A percentile compares a stretch with the other conserved stretches of the same genome.
These are phyloP conservation scores for Pharus latifolius DNA, from an alignment of 176 grass and related monocot genomes.

Conservation along the genomic window DNA sequence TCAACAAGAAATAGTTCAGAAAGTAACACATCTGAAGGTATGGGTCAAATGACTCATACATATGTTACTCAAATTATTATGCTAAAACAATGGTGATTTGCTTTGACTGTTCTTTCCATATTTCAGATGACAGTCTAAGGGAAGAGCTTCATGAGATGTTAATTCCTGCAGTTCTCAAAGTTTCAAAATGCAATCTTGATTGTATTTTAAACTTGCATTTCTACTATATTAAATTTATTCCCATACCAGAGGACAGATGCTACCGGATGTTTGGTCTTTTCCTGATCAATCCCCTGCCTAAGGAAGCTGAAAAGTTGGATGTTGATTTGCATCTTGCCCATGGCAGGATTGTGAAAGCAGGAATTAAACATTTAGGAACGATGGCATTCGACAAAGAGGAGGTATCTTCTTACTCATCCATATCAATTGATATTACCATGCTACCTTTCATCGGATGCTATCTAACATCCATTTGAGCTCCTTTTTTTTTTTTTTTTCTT, in stretches of 20 bases:
- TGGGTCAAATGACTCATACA: constrained; percentile 1
- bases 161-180: constrained; percentile 56
- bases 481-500: background rate
- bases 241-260: constrained; percentile 61
- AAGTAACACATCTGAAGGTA: constrained; percentile 48
- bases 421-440: constrained; percentile 2
- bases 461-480: constrained; percentile 11
- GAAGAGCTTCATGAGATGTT: constrained; percentile 89
- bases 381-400: constrained; percentile 60
- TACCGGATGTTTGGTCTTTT: constrained; percentile 95
- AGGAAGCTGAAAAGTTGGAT: constrained; percentile 74
- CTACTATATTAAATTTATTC: constrained; percentile 79
- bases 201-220: constrained; percentile 48
- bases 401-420: constrained; percentile 28
- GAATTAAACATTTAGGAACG: constrained; percentile 47
- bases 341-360: constrained; percentile 71
- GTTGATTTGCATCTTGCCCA: constrained; percentile 77
- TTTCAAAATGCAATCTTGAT: constrained; percentile 34
- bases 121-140: constrained; percentile 78
- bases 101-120: constrained; percentile 20
- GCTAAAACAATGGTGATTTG: constrained; percentile 9
- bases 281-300: constrained; percentile 56
- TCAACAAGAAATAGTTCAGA: constrained; percentile 19
- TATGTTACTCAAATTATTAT: constrained; percentile 12
- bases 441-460: background rate